Evolutionary conservation across 164 flowering plant genomes (phyloP).

Genomic region (Platanus orientalis): DNA sequence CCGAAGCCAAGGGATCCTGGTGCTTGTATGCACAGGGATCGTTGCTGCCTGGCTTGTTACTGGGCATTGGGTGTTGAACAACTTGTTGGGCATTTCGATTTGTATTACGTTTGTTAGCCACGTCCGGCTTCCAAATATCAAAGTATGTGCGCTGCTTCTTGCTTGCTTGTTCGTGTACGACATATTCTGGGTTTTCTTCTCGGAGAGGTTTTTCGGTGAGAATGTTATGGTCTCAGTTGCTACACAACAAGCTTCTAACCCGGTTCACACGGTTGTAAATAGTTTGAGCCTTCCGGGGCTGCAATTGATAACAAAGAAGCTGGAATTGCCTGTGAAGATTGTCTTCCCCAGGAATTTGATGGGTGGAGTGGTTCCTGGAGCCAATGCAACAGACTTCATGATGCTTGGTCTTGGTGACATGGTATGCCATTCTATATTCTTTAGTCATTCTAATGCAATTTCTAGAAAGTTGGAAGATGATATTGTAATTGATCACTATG

Average conservation of each 20-base stretch:
- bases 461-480: not conserved
- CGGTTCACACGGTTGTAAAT: conserved; percentile 86
- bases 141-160: conserved; percentile 87
- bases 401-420: conserved; percentile 99
- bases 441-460: conserved; percentile 4
- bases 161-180: conserved; percentile 83
- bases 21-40: conserved; percentile 37
- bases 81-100: conserved; percentile 81
- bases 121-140: conserved; percentile 91
- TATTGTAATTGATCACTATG: not conserved
- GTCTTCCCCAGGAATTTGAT: conserved; percentile 85
- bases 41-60: conserved; percentile 85
- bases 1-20: conserved; percentile 54
- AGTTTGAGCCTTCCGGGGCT: conserved; percentile 91
- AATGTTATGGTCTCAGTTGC: conserved; percentile 98
- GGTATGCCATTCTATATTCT: conserved; percentile 43
- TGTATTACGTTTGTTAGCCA: conserved; percentile 96
- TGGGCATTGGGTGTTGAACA: conserved; percentile 92
- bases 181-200: conserved; percentile 96
- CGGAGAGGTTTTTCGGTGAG: conserved; percentile 92
- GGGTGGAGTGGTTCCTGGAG: conserved; percentile 57
- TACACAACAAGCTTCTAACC: conserved; percentile 91
- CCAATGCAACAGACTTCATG: conserved; percentile 63
- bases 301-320: conserved; percentile 79
- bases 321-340: conserved; percentile 91